phyloP scores from a whole-genome alignment of 371 early-diverging fungal genomes.

The Rhizopus delemar region DNA sequence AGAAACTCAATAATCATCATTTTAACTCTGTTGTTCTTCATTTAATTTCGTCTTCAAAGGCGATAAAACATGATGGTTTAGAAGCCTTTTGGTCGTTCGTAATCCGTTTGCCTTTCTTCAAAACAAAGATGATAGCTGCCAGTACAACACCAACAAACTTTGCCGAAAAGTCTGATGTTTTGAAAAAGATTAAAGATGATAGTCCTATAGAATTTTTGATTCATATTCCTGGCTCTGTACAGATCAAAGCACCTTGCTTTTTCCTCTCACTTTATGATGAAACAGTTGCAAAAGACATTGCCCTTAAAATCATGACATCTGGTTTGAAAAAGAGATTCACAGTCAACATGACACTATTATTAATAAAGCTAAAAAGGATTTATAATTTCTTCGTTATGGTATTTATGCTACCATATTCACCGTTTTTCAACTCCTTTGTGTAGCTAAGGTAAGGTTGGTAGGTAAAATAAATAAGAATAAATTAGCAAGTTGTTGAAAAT shows the following conservation, averaged over 20 bases:
- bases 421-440: too few species aligned
- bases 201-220: neutral
- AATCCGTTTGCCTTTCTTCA: conserved; percentile 7
- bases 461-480: too few species aligned
- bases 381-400: too few species aligned
- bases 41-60: conserved; percentile 5
- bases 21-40: neutral
- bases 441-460: too few species aligned
- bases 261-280: conserved; percentile 4
- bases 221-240: neutral
- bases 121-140: neutral
- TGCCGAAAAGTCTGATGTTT: neutral
- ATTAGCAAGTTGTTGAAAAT: too few species aligned
- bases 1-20: neutral
- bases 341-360: neutral
- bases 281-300: conserved; percentile 4
- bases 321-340: neutral
- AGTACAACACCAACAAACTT: neutral
- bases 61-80: conserved; percentile 3
- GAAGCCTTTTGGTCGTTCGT: neutral
- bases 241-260: conserved; percentile 1
- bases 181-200: conserved; percentile 1
- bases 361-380: neutral
- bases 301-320: neutral
- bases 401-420: too few species aligned